A percentile compares a stretch with the other conserved stretches of the same genome.
phyloP scores from a whole-genome alignment of 768 basidiomycete species.

The Mycena metata region DNA sequence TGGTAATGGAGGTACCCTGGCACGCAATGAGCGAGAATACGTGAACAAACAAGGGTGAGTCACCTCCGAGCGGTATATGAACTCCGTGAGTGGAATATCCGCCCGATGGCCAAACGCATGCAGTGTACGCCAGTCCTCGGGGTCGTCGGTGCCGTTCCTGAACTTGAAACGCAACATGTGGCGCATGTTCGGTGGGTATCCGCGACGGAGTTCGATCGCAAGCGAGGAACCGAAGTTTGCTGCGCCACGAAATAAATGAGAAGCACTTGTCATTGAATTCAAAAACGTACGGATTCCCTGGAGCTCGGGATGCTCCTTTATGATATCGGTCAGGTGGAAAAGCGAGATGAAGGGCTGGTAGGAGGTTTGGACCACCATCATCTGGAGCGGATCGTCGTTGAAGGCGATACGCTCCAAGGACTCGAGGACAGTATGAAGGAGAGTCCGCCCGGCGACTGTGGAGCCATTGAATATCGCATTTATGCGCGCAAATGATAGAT shows the following conservation, averaged over 20 bases:
- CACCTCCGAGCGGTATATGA: slow-evolving; percentile 87
- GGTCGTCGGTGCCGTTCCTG: slow-evolving; percentile 77
- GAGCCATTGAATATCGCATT: not conserved
- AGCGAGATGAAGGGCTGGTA: slow-evolving; percentile 94
- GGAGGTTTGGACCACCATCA: slow-evolving; percentile 83
- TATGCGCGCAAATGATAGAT: not conserved
- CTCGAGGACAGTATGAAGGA: slow-evolving; percentile 77
- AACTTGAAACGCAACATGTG: slow-evolving; percentile 89
- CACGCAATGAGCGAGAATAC: not conserved
- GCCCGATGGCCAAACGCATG: slow-evolving; percentile 81
- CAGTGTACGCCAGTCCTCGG: slow-evolving; percentile 70
- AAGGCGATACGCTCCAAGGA: slow-evolving; percentile 85
- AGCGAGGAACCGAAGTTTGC: slow-evolving; percentile 82
- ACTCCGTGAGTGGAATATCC: slow-evolving; percentile 87
- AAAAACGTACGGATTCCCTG: slow-evolving; percentile 71
- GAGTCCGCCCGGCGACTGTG: slow-evolving; percentile 85
- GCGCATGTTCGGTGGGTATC: slow-evolving; percentile 79
- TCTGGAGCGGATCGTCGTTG: slow-evolving; percentile 82
- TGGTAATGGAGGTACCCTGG: slow-evolving; percentile 63
- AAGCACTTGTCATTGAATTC: too few species aligned
- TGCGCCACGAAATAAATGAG: slow-evolving; percentile 41
- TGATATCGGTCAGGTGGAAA: slow-evolving; percentile 81
- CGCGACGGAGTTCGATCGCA: slow-evolving; percentile 83
- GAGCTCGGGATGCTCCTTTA: slow-evolving; percentile 69
- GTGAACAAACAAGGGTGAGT: slow-evolving; percentile 26